Conservation (phyloP, 441 rosid genomes). For the Gossypium gossypioides region DNA sequence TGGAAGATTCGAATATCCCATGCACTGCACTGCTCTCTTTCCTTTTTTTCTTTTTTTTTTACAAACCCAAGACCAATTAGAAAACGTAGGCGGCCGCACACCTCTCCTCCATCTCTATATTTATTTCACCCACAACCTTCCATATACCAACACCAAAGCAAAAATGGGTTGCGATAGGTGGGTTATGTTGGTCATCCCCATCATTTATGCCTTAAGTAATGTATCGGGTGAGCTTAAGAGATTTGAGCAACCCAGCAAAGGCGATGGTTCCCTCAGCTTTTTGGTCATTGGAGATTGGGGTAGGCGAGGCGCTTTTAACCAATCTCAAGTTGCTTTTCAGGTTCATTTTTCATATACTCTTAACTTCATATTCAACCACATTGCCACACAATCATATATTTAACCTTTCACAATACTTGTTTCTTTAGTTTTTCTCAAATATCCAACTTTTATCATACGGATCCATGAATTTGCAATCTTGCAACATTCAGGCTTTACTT, state of each 20-base stretch:
- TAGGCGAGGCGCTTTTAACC: conserved; percentile 49
- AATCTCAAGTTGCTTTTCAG: conserved; percentile 54
- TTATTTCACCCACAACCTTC: not conserved
- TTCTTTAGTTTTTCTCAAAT: no score
- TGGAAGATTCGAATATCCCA: not conserved
- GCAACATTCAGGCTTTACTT: not conserved
- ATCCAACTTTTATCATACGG: not conserved
- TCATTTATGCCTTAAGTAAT: not conserved
- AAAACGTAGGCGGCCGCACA: not conserved
- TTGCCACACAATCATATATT: not conserved
- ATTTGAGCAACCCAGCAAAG: conserved; percentile 26
- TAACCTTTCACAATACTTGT: no score
- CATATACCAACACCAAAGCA: not conserved
- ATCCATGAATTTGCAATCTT: not conserved
- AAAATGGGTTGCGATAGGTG: not conserved
- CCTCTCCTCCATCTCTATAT: not conserved
- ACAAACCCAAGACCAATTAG: not conserved
- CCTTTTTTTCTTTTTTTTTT: not conserved
- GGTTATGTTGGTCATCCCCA: not conserved
- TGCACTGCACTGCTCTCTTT: not conserved
- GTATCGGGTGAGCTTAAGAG: not conserved
- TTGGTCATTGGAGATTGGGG: conserved; percentile 77
- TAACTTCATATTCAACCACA: not conserved
- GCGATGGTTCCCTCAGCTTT: conserved; percentile 51
- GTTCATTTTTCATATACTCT: conserved; percentile 15